Conservation (phyloP, 148 eudicot genomes). For the Amaranthus hypochondriacus region DNA sequence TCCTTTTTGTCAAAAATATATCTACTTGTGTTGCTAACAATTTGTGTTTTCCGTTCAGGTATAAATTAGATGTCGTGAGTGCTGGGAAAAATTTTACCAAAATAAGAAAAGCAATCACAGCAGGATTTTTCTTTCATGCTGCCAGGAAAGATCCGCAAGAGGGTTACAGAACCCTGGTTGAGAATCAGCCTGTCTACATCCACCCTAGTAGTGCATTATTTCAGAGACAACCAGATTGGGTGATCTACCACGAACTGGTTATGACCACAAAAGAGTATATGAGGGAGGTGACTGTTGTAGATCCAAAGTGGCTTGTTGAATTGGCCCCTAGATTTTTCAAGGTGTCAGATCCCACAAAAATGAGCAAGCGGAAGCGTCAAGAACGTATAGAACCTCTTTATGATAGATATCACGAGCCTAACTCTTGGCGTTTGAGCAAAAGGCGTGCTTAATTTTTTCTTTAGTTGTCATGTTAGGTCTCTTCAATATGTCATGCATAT, state of each 20-base stretch:
- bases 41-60: conserved; percentile 38
- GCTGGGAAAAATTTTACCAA: conserved; percentile 79
- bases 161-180: conserved; percentile 82
- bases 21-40: conserved; percentile 12
- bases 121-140: conserved; percentile 88
- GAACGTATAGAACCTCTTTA: conserved; percentile 93
- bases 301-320: conserved; percentile 90
- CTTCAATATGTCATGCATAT: neutral
- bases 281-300: conserved; percentile 87
- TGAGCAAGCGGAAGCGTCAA: conserved; percentile 95
- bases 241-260: conserved; percentile 88
- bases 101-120: conserved; percentile 70
- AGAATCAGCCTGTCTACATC: conserved; percentile 90
- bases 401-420: conserved; percentile 92
- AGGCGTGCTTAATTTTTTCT: conserved; percentile 55
- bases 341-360: conserved; percentile 78
- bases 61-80: conserved; percentile 78
- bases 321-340: conserved; percentile 92
- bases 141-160: conserved; percentile 94
- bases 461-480: conserved; percentile 9
- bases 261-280: conserved; percentile 98
- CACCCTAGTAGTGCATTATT: conserved; percentile 95
- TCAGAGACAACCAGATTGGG: conserved; percentile 97
- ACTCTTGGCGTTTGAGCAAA: conserved; percentile 95
- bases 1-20: neutral